Conservation (phyloP, 176 grass and related monocot genomes). For the Triticum turgidum region DNA sequence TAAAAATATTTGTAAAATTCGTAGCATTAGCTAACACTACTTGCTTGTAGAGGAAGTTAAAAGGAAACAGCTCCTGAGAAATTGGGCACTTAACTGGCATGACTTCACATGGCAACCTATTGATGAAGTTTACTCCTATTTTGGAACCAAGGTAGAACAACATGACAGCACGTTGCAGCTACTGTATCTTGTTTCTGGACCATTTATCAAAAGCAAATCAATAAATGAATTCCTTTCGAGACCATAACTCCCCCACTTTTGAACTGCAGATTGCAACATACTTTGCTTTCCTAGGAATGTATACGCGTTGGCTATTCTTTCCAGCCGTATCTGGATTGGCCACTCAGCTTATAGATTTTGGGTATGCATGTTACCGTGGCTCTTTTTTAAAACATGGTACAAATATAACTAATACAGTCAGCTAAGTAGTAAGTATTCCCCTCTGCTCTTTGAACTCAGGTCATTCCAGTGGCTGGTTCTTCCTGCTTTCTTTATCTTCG, state of each 20-base stretch:
- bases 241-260: slow-evolving; percentile 9
- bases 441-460: slow-evolving; percentile 44
- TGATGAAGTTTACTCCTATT: slow-evolving; percentile 96
- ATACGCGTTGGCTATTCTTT: slow-evolving; percentile 91
- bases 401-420: slow-evolving; percentile 1
- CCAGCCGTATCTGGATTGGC: slow-evolving; percentile 84
- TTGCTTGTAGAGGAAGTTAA: slow-evolving; percentile 73
- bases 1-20: slow-evolving; percentile 18
- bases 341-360: slow-evolving; percentile 89
- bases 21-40: slow-evolving; percentile 1
- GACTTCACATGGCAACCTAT: slow-evolving; percentile 99
- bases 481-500: slow-evolving; percentile 91
- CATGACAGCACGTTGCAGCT: neutral
- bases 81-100: slow-evolving; percentile 94
- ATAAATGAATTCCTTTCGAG: neutral
- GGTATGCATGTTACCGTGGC: slow-evolving; percentile 43
- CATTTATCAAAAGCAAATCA: slow-evolving; percentile 31
- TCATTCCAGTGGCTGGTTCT: slow-evolving; percentile 86
- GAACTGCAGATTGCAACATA: slow-evolving; percentile 88
- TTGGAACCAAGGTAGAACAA: slow-evolving; percentile 78
- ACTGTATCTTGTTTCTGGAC: neutral
- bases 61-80: slow-evolving; percentile 85
- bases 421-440: slow-evolving; percentile 20
- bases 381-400: neutral
- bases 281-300: slow-evolving; percentile 98